phyloP scores from a whole-genome alignment of 805 yeast genomes.

The Candida dendrica region DNA sequence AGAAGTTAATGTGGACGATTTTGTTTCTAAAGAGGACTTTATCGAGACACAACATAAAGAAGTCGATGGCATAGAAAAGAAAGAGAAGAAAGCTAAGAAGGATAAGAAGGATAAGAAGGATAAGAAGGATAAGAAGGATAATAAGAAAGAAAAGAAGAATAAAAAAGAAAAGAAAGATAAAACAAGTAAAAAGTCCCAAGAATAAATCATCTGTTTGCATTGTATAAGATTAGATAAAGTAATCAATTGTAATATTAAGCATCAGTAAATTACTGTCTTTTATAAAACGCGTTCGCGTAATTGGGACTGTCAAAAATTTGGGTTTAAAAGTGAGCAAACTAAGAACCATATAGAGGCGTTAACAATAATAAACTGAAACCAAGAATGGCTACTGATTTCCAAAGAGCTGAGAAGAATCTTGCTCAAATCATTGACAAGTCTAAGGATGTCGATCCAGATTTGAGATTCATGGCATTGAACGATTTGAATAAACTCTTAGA shows the following conservation, averaged over 20 bases:
- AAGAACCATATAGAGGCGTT: too few relatives aligned
- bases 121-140: conserved; percentile 1
- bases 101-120: conserved; percentile 2
- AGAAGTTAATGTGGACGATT: conserved; percentile 35
- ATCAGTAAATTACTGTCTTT: too few relatives aligned
- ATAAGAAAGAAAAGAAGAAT: too few relatives aligned
- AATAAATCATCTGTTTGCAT: too few relatives aligned
- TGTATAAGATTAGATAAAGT: too few relatives aligned
- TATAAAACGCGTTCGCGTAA: too few relatives aligned
- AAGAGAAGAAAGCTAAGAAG: conserved; percentile 8
- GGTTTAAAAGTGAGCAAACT: too few relatives aligned
- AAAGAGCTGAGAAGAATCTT: conserved; percentile 20
- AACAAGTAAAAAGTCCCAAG: too few relatives aligned
- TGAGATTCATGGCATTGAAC: conserved; percentile 78
- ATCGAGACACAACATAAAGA: conserved; percentile 2
- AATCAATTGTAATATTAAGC: too few relatives aligned
- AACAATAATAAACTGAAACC: too few relatives aligned
- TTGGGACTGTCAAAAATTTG: too few relatives aligned
- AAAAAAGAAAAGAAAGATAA: too few relatives aligned
- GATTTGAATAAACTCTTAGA: conserved; percentile 49
- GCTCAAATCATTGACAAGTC: conserved; percentile 34
- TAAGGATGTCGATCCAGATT: conserved; percentile 68
- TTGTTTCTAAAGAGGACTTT: conserved; percentile 12
- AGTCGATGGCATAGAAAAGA: conserved; percentile 9
- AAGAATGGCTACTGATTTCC: conserved; percentile 18